Evolutionary conservation across 2,329 filamentous ascomycete species (phyloP).

Genomic region (Eutypella sp.): DNA sequence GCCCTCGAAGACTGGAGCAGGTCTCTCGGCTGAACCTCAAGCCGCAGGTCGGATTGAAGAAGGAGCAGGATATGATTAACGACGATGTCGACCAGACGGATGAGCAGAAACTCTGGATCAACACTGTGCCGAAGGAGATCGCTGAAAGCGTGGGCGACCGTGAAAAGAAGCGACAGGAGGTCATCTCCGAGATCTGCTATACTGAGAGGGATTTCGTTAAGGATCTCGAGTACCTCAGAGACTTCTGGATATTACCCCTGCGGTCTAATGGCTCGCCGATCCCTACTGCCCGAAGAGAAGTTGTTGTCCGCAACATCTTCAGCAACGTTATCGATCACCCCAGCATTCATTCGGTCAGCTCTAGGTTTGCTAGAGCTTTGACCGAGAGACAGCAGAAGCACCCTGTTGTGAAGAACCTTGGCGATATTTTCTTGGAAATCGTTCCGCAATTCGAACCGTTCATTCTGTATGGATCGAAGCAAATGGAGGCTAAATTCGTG

Average conservation of each 20-base stretch:
- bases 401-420: constrained; percentile 82
- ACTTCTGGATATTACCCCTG: constrained; percentile 97
- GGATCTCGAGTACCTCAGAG: constrained; percentile 91
- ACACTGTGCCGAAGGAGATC: constrained; percentile 92
- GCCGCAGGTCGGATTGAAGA: constrained; percentile 80
- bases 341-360: constrained; percentile 84
- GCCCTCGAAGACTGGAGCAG: constrained; percentile 87
- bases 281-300: constrained; percentile 78
- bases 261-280: constrained; percentile 81
- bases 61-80: constrained; percentile 53
- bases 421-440: constrained; percentile 90
- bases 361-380: constrained; percentile 78
- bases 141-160: constrained; percentile 83
- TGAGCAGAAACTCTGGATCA: constrained; percentile 99
- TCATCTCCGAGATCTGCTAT: constrained; percentile 98
- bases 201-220: constrained; percentile 99
- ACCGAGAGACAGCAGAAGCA: constrained; percentile 87
- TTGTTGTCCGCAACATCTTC: constrained; percentile 91
- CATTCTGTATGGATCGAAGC: constrained; percentile 92
- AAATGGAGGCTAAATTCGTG: constrained; percentile 94
- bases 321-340: constrained; percentile 84
- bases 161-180: constrained; percentile 96
- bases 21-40: constrained; percentile 92
- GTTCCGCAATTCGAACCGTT: constrained; percentile 93
- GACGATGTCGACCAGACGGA: constrained; percentile 81